Conservation (phyloP, 805 yeast species). For the Scheffersomyces ergatensis region DNA sequence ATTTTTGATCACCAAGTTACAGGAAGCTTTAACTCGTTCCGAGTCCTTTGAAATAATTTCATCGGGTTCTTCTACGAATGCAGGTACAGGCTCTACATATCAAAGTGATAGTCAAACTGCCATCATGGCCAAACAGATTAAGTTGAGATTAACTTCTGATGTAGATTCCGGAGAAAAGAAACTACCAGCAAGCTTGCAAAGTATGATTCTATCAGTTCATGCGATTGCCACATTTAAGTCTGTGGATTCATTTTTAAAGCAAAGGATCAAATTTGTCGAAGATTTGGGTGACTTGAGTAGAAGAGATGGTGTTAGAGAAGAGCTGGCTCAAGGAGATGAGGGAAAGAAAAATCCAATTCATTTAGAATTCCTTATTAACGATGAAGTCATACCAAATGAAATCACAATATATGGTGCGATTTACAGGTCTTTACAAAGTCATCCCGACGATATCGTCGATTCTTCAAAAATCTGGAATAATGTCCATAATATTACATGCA, state of each 20-base stretch:
- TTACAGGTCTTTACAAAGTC: conserved; percentile 45
- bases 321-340: conserved; percentile 13
- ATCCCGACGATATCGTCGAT: conserved; percentile 40
- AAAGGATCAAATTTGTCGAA: conserved; percentile 33
- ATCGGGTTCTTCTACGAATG: conserved; percentile 30
- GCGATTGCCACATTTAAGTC: conserved; percentile 61
- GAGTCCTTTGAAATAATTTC: conserved; percentile 69
- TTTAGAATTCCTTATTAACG: conserved; percentile 59
- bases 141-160: conserved; percentile 44
- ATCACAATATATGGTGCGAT: conserved; percentile 78
- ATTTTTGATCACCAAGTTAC: conserved; percentile 55
- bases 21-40: conserved; percentile 68
- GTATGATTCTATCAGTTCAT: conserved; percentile 48
- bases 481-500: conserved; percentile 33
- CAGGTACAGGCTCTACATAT: not conserved
- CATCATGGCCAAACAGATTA: conserved; percentile 70
- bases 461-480: conserved; percentile 56
- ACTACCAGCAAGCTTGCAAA: conserved; percentile 22
- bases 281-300: conserved; percentile 11
- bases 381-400: conserved; percentile 56
- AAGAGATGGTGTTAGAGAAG: conserved; percentile 8
- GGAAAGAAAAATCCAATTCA: conserved; percentile 10
- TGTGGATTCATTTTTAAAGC: conserved; percentile 45
- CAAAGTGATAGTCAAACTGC: conserved; percentile 41
- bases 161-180: conserved; percentile 9